Conservation (phyloP, 2,329 filamentous ascomycete genomes). For the Alternaria panax region DNA sequence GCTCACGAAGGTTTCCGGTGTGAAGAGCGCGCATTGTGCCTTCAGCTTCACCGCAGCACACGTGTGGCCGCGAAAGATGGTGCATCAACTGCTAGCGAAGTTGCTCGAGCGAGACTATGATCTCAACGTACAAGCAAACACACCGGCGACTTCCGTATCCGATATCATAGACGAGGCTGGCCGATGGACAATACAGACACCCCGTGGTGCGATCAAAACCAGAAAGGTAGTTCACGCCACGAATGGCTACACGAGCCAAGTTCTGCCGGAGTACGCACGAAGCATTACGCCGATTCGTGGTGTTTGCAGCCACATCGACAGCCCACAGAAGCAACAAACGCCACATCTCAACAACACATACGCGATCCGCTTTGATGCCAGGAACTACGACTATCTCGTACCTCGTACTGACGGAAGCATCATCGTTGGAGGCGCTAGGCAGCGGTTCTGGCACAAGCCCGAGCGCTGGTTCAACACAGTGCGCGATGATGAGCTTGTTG, state of each 20-base stretch:
- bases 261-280: background rate
- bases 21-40: slow-evolving; percentile 1
- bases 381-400: slow-evolving; percentile 7
- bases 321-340: background rate
- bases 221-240: slow-evolving; percentile 1
- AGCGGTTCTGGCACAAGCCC: slow-evolving; percentile 1
- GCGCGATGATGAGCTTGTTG: background rate
- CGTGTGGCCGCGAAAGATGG: slow-evolving; percentile 6
- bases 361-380: slow-evolving; percentile 1
- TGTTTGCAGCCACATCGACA: slow-evolving; percentile 1
- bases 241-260: slow-evolving; percentile 6
- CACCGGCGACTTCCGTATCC: background rate
- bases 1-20: background rate
- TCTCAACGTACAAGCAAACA: slow-evolving; percentile 5
- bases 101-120: background rate
- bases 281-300: slow-evolving; percentile 5
- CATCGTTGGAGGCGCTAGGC: slow-evolving; percentile 3
- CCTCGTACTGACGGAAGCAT: slow-evolving; percentile 2
- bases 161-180: background rate
- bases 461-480: slow-evolving; percentile 1
- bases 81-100: slow-evolving; percentile 2
- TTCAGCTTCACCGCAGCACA: slow-evolving; percentile 4
- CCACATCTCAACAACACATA: slow-evolving; percentile 4
- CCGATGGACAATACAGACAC: background rate
- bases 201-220: slow-evolving; percentile 4